Evolutionary conservation across 2,329 filamentous ascomycete species (phyloP), one percentile per base, ranked within the genome.

Genomic region (Exophiala calicioides): DNA sequence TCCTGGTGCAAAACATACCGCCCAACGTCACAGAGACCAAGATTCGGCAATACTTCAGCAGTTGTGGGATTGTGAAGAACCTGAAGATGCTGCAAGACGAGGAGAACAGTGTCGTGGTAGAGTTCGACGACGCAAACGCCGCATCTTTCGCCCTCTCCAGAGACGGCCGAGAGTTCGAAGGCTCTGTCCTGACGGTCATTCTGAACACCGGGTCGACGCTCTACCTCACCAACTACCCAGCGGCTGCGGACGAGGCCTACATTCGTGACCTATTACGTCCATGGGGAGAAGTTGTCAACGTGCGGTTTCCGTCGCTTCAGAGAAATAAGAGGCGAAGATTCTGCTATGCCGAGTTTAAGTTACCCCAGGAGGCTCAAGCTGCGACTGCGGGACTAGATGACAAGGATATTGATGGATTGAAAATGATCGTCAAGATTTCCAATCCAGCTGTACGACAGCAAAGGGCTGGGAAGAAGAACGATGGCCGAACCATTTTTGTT

Each of bases 311-410:
- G 2, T 95, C 89, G 46, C 79, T 98, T 40, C 94, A 94, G 65
- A 90, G 79, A 66, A 91, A 96, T 61, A 84, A 85, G 1, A 84
- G 88, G 58, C 87, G 93, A 23, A 85, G 93, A 18, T 98, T 98
- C 71, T 96, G 90, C 72, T 98, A 98, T 66, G 77, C 96, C 5
- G 88, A 94, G n/a, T 96, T 96, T 64, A 78, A 82, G 36, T 81
- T 82, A 23, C 68, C 78, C 2, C 75, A 77, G n/a, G 79, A 80
- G 41, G 88, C 90, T 1, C 76, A 81, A 29, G 81, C 79, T 37
- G 90, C 90, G 1, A 85, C 84, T 1, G n/a, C n/a, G n/a, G 71
- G 80, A 48, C 78, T 95, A 37, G 78, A 96, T 61, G 85, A 85
- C 19, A 48, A 49, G 29, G 83, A 77, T 46, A 65, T 82, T 16